These are phyloP conservation scores for Stipa capillata DNA, from an alignment of 176 grass and related monocot genomes.

Conservation along the genomic window DNA sequence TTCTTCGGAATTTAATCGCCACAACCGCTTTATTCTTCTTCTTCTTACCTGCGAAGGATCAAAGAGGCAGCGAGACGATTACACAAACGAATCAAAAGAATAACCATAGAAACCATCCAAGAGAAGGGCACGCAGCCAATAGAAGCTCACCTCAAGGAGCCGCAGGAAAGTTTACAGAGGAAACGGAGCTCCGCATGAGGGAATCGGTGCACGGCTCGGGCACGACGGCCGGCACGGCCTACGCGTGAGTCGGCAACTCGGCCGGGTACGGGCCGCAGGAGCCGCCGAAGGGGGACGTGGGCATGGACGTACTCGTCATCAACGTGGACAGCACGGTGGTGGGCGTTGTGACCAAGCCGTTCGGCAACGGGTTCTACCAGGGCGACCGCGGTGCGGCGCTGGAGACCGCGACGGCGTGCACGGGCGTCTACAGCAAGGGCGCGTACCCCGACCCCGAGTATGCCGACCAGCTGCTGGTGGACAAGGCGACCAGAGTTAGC, in stretches of 20 bases:
- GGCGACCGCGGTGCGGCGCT: constrained; percentile 41
- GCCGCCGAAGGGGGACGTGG: constrained; percentile 43
- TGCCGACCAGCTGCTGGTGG: constrained; percentile 30
- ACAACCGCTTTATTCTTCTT: too few species aligned
- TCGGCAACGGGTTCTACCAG: constrained; percentile 49
- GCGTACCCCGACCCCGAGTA: constrained; percentile 50
- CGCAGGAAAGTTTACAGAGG: too few species aligned
- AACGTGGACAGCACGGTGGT: constrained; percentile 45
- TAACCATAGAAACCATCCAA: too few species aligned
- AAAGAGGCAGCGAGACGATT: too few species aligned
- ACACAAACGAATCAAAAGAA: too few species aligned
- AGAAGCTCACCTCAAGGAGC: too few species aligned
- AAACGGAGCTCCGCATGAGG: too few species aligned
- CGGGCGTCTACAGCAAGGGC: constrained; percentile 45
- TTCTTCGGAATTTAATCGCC: too few species aligned
- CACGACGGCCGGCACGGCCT: constrained; percentile 1
- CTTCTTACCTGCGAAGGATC: too few species aligned
- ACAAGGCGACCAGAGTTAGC: constrained; percentile 28
- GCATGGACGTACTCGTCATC: constrained; percentile 39
- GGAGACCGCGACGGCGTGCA: constrained; percentile 45
- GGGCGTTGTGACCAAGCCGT: constrained; percentile 48
- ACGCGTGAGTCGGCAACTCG: constrained; percentile 52
- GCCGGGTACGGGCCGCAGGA: constrained; percentile 47
- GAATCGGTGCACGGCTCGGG: constrained; percentile 28
- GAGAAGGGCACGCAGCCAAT: too few species aligned